phyloP scores from a whole-genome alignment of 2,329 filamentous ascomycete genomes.

The Sporothrix inflata region DNA sequence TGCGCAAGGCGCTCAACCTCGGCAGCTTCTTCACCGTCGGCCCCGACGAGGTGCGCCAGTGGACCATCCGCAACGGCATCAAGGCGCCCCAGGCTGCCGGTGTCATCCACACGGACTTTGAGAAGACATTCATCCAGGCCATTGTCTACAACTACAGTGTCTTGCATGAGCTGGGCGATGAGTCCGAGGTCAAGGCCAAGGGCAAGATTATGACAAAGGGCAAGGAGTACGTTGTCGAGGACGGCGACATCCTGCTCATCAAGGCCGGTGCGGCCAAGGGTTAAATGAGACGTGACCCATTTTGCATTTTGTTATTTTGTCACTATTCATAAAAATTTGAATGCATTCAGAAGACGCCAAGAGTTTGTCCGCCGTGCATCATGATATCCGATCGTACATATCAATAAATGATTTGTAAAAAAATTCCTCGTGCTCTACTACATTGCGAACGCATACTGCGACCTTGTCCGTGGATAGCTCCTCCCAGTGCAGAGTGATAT shows the following conservation, averaged over 20 bases:
- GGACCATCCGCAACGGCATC: constrained; percentile 93
- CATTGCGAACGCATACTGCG: no score
- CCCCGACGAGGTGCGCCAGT: constrained; percentile 94
- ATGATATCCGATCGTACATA: not conserved
- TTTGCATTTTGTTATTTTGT: not conserved
- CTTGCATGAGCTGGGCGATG: constrained; percentile 85
- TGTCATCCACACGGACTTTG: constrained; percentile 97
- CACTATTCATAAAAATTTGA: not conserved
- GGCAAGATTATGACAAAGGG: constrained; percentile 99
- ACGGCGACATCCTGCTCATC: constrained; percentile 82
- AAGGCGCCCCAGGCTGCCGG: constrained; percentile 98
- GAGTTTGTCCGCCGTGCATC: not conserved
- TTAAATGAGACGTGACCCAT: constrained; percentile 43
- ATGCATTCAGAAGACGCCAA: not conserved
- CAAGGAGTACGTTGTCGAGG: constrained; percentile 91
- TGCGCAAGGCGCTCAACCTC: constrained; percentile 89
- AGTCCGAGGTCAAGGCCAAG: constrained; percentile 81
- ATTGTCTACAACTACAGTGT: constrained; percentile 87
- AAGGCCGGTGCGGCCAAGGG: constrained; percentile 84
- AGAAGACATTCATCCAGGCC: constrained; percentile 98
- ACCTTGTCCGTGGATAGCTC: no score
- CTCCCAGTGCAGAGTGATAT: no score
- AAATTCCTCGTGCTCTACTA: no score
- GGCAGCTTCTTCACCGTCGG: constrained; percentile 97
- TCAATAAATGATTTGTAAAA: not conserved